phyloP scores from a whole-genome alignment of 2,329 filamentous ascomycete genomes.

The Westerdykella sp. region DNA sequence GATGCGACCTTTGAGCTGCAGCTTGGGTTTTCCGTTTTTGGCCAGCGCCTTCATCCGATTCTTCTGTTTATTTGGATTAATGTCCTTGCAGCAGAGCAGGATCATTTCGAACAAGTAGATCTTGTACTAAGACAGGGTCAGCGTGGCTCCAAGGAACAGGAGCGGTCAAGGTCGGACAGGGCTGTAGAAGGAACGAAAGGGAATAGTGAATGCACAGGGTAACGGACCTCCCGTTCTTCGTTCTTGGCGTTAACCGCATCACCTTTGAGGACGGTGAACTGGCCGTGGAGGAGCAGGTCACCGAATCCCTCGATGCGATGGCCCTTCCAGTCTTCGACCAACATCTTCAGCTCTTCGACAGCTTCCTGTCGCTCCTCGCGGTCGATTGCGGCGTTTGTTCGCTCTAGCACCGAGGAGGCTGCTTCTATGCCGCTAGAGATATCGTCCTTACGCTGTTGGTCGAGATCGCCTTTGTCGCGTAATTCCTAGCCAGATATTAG shows the following conservation, averaged over 20 bases:
- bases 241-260: slow-evolving; percentile 70
- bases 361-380: slow-evolving; percentile 79
- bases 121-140: slow-evolving; percentile 63
- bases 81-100: slow-evolving; percentile 92
- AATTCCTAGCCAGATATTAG: slow-evolving; percentile 56
- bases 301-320: slow-evolving; percentile 89
- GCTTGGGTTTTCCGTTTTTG: slow-evolving; percentile 64
- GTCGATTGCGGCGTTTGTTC: slow-evolving; percentile 87
- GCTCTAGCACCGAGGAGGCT: slow-evolving; percentile 71
- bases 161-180: background rate
- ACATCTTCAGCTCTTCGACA: slow-evolving; percentile 68
- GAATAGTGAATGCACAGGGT: background rate
- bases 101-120: slow-evolving; percentile 97
- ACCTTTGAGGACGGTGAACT: slow-evolving; percentile 82
- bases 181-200: background rate
- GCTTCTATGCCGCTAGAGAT: slow-evolving; percentile 71
- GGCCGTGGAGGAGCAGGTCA: slow-evolving; percentile 77
- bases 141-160: background rate
- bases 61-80: slow-evolving; percentile 75
- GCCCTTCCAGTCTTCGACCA: slow-evolving; percentile 97
- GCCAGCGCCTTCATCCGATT: slow-evolving; percentile 60
- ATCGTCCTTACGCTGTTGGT: slow-evolving; percentile 64
- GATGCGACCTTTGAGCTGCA: slow-evolving; percentile 93
- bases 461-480: slow-evolving; percentile 71
- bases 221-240: slow-evolving; percentile 77